phyloP scores from a whole-genome alignment of 1,139 yeast species.

The Geotrichum macrosporum region DNA sequence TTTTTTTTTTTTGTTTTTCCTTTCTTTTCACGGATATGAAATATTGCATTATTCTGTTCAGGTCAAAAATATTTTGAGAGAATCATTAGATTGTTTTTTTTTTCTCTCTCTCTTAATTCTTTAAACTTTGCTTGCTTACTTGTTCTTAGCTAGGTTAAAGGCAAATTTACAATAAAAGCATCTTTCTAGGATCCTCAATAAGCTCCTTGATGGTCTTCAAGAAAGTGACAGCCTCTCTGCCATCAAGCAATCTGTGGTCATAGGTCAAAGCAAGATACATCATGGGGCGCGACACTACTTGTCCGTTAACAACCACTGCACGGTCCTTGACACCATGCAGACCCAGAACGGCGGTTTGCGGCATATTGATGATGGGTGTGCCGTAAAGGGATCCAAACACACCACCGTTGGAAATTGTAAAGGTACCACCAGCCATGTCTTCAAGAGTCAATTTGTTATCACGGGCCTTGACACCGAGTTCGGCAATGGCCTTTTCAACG shows the following conservation, averaged over 20 bases:
- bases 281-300: constrained; percentile 97
- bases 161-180: constrained; percentile 62
- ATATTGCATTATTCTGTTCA: too few species aligned
- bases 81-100: too few species aligned
- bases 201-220: constrained; percentile 92
- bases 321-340: constrained; percentile 97
- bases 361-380: constrained; percentile 97
- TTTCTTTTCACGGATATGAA: too few species aligned
- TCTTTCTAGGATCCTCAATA: constrained; percentile 98
- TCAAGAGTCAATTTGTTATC: constrained; percentile 94
- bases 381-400: constrained; percentile 97
- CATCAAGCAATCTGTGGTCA: constrained; percentile 97
- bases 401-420: constrained; percentile 99
- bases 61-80: too few species aligned
- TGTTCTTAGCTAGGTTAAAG: too few species aligned
- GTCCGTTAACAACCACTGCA: constrained; percentile 94
- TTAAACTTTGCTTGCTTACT: too few species aligned
- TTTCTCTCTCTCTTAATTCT: too few species aligned
- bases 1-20: too few species aligned
- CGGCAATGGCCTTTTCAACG: constrained; percentile 79
- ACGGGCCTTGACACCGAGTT: constrained; percentile 88
- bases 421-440: constrained; percentile 99
- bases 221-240: constrained; percentile 98
- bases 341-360: constrained; percentile 97
- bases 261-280: constrained; percentile 98